phyloP scores from a whole-genome alignment of 2,329 filamentous ascomycete genomes.

The Fusarium sp. region DNA sequence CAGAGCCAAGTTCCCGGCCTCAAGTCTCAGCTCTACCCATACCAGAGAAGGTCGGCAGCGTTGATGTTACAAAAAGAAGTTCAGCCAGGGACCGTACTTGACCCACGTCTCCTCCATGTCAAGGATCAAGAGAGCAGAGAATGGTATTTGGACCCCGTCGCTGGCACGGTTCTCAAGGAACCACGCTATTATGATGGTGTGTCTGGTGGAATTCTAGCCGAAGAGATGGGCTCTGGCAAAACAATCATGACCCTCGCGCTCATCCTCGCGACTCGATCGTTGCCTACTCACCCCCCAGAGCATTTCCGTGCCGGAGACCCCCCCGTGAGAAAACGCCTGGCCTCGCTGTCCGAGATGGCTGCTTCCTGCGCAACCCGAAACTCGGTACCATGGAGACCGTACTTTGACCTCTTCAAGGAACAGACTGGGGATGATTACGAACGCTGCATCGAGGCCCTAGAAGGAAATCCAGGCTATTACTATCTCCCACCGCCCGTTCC shows the following conservation, averaged over 20 bases:
- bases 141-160: conserved; percentile 79
- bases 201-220: conserved; percentile 81
- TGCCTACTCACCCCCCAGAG: conserved; percentile 75
- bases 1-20: conserved; percentile 67
- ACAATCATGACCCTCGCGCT: conserved; percentile 86
- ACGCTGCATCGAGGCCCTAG: conserved; percentile 67
- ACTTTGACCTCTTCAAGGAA: conserved; percentile 66
- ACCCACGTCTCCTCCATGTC: conserved; percentile 76
- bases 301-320: conserved; percentile 61
- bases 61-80: conserved; percentile 87
- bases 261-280: conserved; percentile 79
- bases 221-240: conserved; percentile 87
- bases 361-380: conserved; percentile 75
- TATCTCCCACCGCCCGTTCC: conserved; percentile 61
- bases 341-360: conserved; percentile 79
- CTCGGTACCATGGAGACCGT: conserved; percentile 76
- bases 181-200: conserved; percentile 79
- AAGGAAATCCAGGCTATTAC: conserved; percentile 70
- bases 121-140: conserved; percentile 68
- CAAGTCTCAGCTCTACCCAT: conserved; percentile 76
- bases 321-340: conserved; percentile 61
- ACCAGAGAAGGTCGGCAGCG: conserved; percentile 84
- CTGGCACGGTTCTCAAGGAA: conserved; percentile 71
- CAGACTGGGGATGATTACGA: conserved; percentile 62
- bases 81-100: conserved; percentile 72